Base-by-base conservation (phyloP, 192 early-diverging fungal species). In the Backusella psychrophila region DNA sequence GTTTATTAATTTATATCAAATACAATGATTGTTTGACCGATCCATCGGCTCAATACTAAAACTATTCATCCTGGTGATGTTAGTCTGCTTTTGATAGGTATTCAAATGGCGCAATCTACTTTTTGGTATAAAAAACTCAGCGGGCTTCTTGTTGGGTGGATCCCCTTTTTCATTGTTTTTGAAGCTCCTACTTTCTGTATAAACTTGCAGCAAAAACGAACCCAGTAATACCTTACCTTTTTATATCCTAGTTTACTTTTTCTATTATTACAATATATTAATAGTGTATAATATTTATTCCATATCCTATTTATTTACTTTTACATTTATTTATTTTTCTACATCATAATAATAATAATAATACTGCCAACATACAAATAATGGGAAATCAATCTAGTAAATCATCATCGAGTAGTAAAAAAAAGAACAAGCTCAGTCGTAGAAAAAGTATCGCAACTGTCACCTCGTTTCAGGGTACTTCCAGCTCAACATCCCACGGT, bases 361-460 rank as follows among this genome's bases (percentile, higher is more conserved):
- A 2, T 33, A 33, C 33, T 33, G 9, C 8, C 6, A 21, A 44
- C 8, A 36, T 17, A 17, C 42, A 66, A 65, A 74, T 8, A 33
- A 82, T 82, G 81, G 81, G 81, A 15, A 82, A 82, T 39, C 81
- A 82, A 73, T 66, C 78, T 9, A 82, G 81, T 41, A 70, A 72
- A 74, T 66, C 76, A 31, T 42, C 79, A 19, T 71, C 74, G 19
- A 76, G 68, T 39, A 73, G 66, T 39, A 75, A 72, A 71, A 72
- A 75, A 59, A 80, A 73, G 65, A 76, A 44, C 34, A 59, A 56
- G 2, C 29, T 36, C 44, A 69, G 29, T 42, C 49, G 42, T 23
- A 66, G 69, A 69, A 80, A 66, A 42, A 69, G 72, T 9, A 29
- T 42, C 53, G 71, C 38, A n/a, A 72, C 71, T 31, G 73, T 70